Percentiles rank a stretch among this genome's conserved stretches.
Evolutionary conservation across 768 basidiomycete species (phyloP).

Genomic region (Mycena maculata): DNA sequence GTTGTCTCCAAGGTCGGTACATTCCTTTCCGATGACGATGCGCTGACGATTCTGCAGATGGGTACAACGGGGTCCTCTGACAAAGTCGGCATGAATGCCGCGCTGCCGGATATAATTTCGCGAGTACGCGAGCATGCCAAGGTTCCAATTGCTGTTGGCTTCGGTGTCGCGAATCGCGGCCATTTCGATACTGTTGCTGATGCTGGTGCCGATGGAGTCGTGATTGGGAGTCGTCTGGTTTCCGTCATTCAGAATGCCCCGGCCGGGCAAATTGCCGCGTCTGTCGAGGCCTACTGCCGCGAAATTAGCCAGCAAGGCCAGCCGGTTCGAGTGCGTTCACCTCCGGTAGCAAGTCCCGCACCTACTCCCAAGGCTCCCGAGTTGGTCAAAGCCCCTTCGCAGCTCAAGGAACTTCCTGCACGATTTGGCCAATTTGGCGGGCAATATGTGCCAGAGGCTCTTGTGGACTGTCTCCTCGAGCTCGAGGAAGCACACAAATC

Average conservation of each 20-base stretch:
- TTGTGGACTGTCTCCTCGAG: constrained; percentile 93
- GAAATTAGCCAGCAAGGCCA: constrained; percentile 66
- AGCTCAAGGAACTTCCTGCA: constrained; percentile 69
- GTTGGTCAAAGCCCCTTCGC: constrained; percentile 45
- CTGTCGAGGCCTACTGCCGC: constrained; percentile 80
- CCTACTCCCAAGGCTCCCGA: constrained; percentile 45
- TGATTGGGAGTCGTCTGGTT: constrained; percentile 91
- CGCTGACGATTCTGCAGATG: constrained; percentile 66
- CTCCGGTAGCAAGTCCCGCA: constrained; percentile 41
- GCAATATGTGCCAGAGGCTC: constrained; percentile 95
- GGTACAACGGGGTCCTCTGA: constrained; percentile 96
- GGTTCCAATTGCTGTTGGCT: constrained; percentile 94
- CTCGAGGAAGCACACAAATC: constrained; percentile 90
- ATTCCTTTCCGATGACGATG: constrained; percentile 31
- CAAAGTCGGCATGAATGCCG: constrained; percentile 73
- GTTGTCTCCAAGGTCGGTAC: constrained; percentile 89
- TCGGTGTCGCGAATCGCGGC: constrained; percentile 90
- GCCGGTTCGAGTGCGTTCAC: constrained; percentile 50
- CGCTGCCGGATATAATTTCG: constrained; percentile 84
- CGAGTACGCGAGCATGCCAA: constrained; percentile 83
- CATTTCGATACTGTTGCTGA: constrained; percentile 90
- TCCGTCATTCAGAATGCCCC: constrained; percentile 78
- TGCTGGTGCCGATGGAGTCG: constrained; percentile 95
- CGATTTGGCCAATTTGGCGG: constrained; percentile 97
- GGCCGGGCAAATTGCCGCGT: constrained; percentile 57